These are phyloP conservation scores for Plasmodium reichenowi DNA, from an alignment of 169 alveolate species.

Conservation along the genomic window DNA sequence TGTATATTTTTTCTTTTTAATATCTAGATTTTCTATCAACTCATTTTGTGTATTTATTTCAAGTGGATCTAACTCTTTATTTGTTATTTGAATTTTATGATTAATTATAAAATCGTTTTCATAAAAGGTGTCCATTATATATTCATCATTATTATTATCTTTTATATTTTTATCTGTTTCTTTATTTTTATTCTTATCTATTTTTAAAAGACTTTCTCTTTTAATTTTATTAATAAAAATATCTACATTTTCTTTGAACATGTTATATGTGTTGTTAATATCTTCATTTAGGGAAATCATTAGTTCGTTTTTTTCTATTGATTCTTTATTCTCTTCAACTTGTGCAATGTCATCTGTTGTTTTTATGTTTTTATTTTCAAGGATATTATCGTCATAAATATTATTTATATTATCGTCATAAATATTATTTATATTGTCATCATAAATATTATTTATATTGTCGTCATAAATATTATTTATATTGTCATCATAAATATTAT, in stretches of 20 bases:
- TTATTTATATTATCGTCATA: neutral
- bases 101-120: neutral
- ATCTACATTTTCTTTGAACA: conserved; percentile 23
- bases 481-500: neutral
- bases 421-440: neutral
- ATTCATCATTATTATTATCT: neutral
- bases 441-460: too few species aligned
- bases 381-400: neutral
- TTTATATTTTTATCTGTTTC: neutral
- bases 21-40: conserved; percentile 20
- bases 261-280: conserved; percentile 7
- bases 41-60: conserved; percentile 11
- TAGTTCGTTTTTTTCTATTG: neutral
- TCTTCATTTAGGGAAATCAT: conserved; percentile 8
- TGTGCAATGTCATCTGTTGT: neutral
- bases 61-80: neutral
- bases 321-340: neutral
- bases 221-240: conserved; percentile 23
- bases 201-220: neutral
- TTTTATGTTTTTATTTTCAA: neutral
- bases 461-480: neutral
- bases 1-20: conserved; percentile 5
- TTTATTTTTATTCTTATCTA: neutral
- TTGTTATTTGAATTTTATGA: neutral
- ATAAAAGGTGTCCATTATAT: neutral